Evolutionary conservation across 2,329 filamentous ascomycete genomes (phyloP).

Genomic region (Pleomassaria siparia): DNA sequence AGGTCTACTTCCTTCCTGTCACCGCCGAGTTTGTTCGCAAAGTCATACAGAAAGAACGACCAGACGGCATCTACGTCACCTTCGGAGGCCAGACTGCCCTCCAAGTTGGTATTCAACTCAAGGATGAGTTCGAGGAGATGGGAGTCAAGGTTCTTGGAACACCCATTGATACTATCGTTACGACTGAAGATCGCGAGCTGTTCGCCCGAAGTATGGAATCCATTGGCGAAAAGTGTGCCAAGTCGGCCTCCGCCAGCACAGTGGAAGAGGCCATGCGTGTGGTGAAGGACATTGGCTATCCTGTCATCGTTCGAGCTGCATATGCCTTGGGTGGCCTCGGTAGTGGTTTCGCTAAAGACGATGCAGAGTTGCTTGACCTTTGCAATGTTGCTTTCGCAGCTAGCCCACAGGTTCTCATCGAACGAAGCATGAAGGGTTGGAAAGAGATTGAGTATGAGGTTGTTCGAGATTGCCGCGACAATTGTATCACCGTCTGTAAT

Average conservation of each 20-base stretch:
- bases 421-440: constrained; percentile 99
- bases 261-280: constrained; percentile 85
- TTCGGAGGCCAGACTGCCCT: constrained; percentile 97
- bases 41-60: constrained; percentile 91
- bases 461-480: constrained; percentile 90
- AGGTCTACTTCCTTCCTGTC: constrained; percentile 97
- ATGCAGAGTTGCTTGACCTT: constrained; percentile 77
- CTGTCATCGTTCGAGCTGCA: constrained; percentile 94
- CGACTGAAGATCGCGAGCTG: constrained; percentile 94
- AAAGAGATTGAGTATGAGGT: constrained; percentile 99
- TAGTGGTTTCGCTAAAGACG: constrained; percentile 91
- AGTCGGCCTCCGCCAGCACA: constrained; percentile 89
- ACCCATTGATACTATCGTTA: constrained; percentile 97
- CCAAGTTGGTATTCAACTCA: constrained; percentile 95
- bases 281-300: constrained; percentile 90
- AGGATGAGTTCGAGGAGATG: constrained; percentile 91
- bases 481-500: constrained; percentile 99
- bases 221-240: constrained; percentile 96
- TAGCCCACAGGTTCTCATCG: constrained; percentile 93
- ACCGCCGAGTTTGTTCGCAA: constrained; percentile 97
- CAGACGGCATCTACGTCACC: constrained; percentile 95
- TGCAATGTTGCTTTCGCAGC: constrained; percentile 95
- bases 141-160: constrained; percentile 95
- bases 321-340: constrained; percentile 94
- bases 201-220: constrained; percentile 98